Percentiles rank a stretch among this genome's conserved stretches.
These are phyloP conservation scores for Trebouxiophyceae sp. DNA, from an alignment of 163 green algal species.

Conservation along the genomic window DNA sequence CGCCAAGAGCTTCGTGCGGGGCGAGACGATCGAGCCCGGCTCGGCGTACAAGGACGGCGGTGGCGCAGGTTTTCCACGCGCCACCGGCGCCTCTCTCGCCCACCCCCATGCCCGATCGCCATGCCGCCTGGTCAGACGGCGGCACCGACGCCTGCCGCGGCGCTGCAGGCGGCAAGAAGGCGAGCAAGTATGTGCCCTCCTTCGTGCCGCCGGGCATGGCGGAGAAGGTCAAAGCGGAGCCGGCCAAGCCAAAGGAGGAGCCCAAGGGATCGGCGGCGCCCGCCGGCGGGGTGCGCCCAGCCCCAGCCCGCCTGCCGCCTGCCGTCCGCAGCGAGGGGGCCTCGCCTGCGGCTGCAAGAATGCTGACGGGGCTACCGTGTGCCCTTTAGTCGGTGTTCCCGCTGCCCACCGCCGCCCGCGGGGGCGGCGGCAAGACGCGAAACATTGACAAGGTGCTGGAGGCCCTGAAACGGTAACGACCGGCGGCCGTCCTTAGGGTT, in stretches of 20 bases:
- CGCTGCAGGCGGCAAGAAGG: neutral
- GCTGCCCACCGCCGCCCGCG: constrained; percentile 11
- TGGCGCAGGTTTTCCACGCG: neutral
- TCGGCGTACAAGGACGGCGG: neutral
- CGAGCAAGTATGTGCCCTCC: constrained; percentile 57
- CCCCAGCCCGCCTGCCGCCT: too few species aligned
- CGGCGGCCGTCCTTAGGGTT: too few species aligned
- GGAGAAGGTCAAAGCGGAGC: neutral
- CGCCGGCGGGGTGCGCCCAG: too few species aligned
- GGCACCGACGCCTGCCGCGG: neutral
- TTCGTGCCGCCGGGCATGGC: constrained; percentile 41
- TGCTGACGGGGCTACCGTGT: neutral
- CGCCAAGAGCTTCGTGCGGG: constrained; percentile 48
- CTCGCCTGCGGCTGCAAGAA: neutral
- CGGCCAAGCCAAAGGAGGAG: neutral
- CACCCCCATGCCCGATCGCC: neutral
- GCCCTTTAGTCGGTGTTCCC: neutral
- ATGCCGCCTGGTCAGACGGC: neutral
- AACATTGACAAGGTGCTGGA: constrained; percentile 79
- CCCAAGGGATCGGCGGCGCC: constrained; percentile 1
- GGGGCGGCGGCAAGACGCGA: constrained; percentile 41
- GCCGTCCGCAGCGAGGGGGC: neutral
- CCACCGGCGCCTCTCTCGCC: neutral
- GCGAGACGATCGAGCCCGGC: constrained; percentile 50
- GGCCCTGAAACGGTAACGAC: constrained; percentile 72